Evolutionary conservation across 768 basidiomycete genomes (phyloP), one percentile per base, ranked within the genome.

Genomic region (Trametes sanguinea): DNA sequence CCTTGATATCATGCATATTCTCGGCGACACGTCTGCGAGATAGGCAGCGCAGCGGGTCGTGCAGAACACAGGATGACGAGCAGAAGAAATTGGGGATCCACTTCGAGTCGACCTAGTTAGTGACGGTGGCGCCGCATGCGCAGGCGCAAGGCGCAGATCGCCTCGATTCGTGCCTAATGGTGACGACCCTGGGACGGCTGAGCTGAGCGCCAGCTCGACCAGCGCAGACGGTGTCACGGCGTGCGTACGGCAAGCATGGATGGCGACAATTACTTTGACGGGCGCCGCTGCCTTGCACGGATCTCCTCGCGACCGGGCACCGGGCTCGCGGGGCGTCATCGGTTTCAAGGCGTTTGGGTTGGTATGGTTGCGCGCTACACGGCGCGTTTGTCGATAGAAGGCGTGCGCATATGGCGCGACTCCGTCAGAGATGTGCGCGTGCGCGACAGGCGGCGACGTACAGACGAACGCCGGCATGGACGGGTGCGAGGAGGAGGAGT

Each of bases 391-490:
- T 17, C 30, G 2, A 16, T n/a, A 16, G 11, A 13, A 50, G 14
- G 30, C 14, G 29, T 50, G 32, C 30, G 48, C 29, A 32, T 50
- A 13, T 30, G 48, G 30, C 14, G 29, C 48, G 48, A 29, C 27
- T 50, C 48, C 29, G 29, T 32, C 48, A 30, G 5, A 14, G 27
- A 52, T 17, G 51, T n/a, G 17, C 33, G 16, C 51, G 51, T 51
- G 2, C 3, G n/a, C 51, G n/a, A 27, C 39, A 35, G 17, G 6
- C 9, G 22, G 37, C 37, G 39, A 53, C 17, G 22, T 53, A 17
- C 48, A 22, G 17, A 29, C 11, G 29, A 43, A 33, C 57, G 57
- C 57, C 40, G 47, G 51, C 13, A 51, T 50, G 57, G 57, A 57
- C 22, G 22, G 22, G 22, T 22, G 22, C 22, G 22, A 22, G 22